Base-by-base conservation (phyloP, 495 filamentous ascomycete species). In the Neurospora sp. region DNA sequence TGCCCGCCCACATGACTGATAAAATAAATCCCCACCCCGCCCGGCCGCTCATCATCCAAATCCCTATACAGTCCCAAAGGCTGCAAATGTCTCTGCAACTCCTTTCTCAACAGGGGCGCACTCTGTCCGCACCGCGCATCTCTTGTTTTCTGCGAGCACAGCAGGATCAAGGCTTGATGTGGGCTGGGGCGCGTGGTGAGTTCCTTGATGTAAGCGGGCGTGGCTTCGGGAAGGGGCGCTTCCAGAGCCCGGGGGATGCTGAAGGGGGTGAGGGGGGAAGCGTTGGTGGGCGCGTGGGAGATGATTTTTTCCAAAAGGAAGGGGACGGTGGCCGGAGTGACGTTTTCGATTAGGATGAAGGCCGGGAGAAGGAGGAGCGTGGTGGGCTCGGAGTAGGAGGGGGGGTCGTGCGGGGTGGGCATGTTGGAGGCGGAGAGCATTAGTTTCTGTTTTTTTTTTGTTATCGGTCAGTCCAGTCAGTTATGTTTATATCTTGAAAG, bases 381-480 rank as follows among this genome's bases (percentile, higher is more conserved):
- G 7, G 96, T 97, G 0, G 93, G 92, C 69, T 90, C 85, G 1
- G 81, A 79, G 72, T 90, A 87, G 37, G 87, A 85, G 9, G 84
- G 77, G 4, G 86, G 85, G 78, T 89, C 80, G 69, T 81, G 78
- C 14, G 93, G 93, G 6, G 93, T 88, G 40, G 91, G 92, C 77
- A 98, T 96, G 81, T 98, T 96, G 69, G 93, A 97, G 48, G 96
- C 96, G 3, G 94, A 97, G 40, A 98, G 86, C 88, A 97, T 97
- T 74, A 98, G 85, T 76, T 86, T 89, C 93, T 31, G 27, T 27
- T n/a, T n/a, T 27, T 27, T 27, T 27, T 27, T 27, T 27, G 27
- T 27, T 27, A 27, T 27, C 27, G 2, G 27, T 27, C 27, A 27
- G 27, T 27, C 27, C 27, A 27, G 27, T 27, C 27, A 27, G 27